Evolutionary conservation across 805 yeast species (phyloP), one percentile per base, ranked within the genome.

Genomic region (Geotrichum ghanense): DNA sequence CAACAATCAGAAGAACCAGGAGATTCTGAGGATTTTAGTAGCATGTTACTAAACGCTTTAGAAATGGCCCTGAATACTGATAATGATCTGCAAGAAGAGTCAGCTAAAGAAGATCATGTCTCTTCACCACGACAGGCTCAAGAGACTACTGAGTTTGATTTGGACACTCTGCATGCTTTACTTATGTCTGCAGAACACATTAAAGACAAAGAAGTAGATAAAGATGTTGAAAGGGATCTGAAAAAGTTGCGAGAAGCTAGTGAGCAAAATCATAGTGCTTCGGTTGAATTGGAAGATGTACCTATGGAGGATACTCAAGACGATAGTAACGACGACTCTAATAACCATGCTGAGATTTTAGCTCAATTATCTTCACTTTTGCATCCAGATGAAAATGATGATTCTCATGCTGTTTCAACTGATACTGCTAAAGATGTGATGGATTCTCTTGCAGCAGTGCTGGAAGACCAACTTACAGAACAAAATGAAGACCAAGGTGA

Each of bases 401-500:
- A 31, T 16, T 19, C 37, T 31, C 12, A 6, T 6, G 5, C 5
- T n/a, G 16, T 19, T 10, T 31, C 37, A 9, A n/a, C n/a, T n/a
- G 37, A 31, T 31, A 31, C 37, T 10, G 37, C 37, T n/a, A 31
- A 31, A 12, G 37, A 31, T 6, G 37, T 31, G 12, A 31, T 31
- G 52, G 37, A 31, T n/a, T 31, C 37, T 9, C 37, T 31, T 31
- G 37, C 37, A n/a, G 37, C 37, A 10, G 37, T 31, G 37, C 17
- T 31, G 14, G 37, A 19, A 12, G 37, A 31, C 16, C 37, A 31
- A 19, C 17, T 31, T 9, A 19, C 37, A n/a, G 37, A 31, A 31
- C 12, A 12, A n/a, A 19, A n/a, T 31, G 37, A 6, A n/a, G 37
- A 31, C 16, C 37, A 31, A 31, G 37, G 37, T 31, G 37, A 31